These are phyloP conservation scores for Medicago arabica DNA, from an alignment of 306 rosid genomes.

Conservation along the genomic window DNA sequence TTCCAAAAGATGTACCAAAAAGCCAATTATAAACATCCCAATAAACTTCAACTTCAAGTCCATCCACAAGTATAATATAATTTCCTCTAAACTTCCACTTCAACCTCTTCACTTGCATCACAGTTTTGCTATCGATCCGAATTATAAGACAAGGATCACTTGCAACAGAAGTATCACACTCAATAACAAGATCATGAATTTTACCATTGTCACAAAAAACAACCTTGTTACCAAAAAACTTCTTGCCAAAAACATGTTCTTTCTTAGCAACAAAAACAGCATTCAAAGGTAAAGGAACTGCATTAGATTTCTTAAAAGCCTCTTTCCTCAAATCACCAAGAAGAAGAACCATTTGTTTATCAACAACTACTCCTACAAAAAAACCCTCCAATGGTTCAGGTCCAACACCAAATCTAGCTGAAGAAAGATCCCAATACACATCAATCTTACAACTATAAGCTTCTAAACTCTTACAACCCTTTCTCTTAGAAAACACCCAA, in stretches of 20 bases:
- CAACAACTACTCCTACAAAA: constrained; percentile 76
- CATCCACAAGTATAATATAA: constrained; percentile 84
- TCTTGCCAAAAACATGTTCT: constrained; percentile 90
- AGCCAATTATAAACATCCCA: constrained; percentile 99
- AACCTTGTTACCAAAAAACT: constrained; percentile 72
- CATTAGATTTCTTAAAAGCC: constrained; percentile 83
- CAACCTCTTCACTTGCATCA: constrained; percentile 93
- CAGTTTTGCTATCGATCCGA: constrained; percentile 79
- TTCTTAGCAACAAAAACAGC: constrained; percentile 85
- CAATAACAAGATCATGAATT: constrained; percentile 86
- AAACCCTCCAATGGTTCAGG: constrained; percentile 90
- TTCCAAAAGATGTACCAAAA: constrained; percentile 74
- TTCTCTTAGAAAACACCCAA: constrained; percentile 90
- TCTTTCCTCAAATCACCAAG: constrained; percentile 95
- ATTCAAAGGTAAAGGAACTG: constrained; percentile 58
- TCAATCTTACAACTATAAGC: constrained; percentile 81
- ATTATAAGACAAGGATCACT: constrained; percentile 72
- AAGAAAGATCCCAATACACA: constrained; percentile 90
- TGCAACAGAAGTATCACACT: constrained; percentile 72
- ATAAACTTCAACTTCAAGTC: constrained; percentile 82
- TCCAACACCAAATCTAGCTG: constrained; percentile 86
- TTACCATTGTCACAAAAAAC: constrained; percentile 82
- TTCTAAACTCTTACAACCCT: constrained; percentile 85
- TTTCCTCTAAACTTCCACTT: constrained; percentile 96
- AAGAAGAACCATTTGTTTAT: constrained; percentile 86